Conservation (phyloP, 176 grass and related monocot genomes). For the Panicum miliaceum region DNA sequence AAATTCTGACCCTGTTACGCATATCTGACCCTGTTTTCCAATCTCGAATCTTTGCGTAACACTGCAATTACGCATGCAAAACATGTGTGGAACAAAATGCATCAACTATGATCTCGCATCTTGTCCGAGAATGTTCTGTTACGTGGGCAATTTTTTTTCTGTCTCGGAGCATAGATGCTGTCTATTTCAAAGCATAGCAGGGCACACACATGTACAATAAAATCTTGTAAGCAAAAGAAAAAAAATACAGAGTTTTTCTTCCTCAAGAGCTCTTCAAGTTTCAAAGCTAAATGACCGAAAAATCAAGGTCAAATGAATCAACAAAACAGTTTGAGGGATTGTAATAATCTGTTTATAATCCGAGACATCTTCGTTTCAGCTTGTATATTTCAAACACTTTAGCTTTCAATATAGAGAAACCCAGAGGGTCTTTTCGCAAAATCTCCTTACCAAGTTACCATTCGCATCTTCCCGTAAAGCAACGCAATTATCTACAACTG, state of each 20-base stretch:
- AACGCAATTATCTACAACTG: slow-evolving; percentile 7
- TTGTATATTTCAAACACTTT: not conserved
- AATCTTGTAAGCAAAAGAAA: no score
- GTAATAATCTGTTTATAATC: no score
- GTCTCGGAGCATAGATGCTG: not conserved
- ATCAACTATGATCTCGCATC: not conserved
- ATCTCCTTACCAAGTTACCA: not conserved
- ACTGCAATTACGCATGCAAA: no score
- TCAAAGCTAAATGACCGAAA: not conserved
- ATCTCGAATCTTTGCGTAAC: no score
- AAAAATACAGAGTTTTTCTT: no score
- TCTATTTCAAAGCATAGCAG: not conserved
- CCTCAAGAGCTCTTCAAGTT: not conserved
- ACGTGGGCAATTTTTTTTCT: not conserved
- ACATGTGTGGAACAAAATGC: no score
- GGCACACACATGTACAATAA: not conserved
- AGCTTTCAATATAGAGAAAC: not conserved
- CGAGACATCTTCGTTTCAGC: no score
- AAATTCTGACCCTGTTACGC: no score
- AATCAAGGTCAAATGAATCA: no score
- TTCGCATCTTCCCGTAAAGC: not conserved
- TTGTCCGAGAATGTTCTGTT: not conserved
- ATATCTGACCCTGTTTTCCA: no score
- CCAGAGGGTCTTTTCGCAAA: not conserved
- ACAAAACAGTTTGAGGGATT: no score